Conservation (phyloP, 2,329 filamentous ascomycete genomes). For the Dactylellina leptospora region DNA sequence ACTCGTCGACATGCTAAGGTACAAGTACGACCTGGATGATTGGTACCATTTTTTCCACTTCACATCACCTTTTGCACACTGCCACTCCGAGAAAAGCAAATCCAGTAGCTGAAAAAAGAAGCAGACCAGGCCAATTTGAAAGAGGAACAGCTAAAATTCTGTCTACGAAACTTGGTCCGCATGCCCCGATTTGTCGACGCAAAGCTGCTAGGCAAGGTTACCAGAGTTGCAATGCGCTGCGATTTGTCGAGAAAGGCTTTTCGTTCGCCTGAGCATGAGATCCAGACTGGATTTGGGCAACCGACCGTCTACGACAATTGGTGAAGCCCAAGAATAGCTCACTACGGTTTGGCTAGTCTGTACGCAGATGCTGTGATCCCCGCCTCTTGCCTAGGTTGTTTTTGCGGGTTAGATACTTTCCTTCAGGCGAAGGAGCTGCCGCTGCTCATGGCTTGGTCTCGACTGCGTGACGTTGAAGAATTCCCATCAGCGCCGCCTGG, state of each 20-base stretch:
- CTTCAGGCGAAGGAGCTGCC: slow-evolving; percentile 45
- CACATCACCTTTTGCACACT: slow-evolving; percentile 19
- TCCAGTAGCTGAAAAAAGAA: slow-evolving; percentile 52
- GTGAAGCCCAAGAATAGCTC: slow-evolving; percentile 46
- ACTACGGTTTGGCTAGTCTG: slow-evolving; percentile 9
- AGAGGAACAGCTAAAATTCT: slow-evolving; percentile 52
- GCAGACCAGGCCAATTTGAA: slow-evolving; percentile 49
- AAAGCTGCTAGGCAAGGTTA: slow-evolving; percentile 21
- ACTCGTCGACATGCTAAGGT: too few relatives aligned
- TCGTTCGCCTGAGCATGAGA: slow-evolving; percentile 1
- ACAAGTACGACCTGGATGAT: slow-evolving; percentile 33
- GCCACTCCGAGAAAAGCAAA: slow-evolving; percentile 50
- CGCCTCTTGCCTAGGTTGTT: slow-evolving; percentile 19
- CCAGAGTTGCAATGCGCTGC: slow-evolving; percentile 14
- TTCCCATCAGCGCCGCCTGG: slow-evolving; percentile 23
- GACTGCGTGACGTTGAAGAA: slow-evolving; percentile 33
- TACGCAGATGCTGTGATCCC: slow-evolving; percentile 33
- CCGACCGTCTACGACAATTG: slow-evolving; percentile 51
- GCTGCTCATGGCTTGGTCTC: slow-evolving; percentile 39
- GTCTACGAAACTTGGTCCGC: slow-evolving; percentile 42
- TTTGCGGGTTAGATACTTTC: slow-evolving; percentile 5
- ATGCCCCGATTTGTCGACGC: slow-evolving; percentile 52
- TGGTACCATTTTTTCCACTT: slow-evolving; percentile 24
- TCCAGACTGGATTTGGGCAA: slow-evolving; percentile 40
- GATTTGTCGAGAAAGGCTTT: slow-evolving; percentile 45